A percentile compares a stretch with the other conserved stretches of the same genome.
Conservation (phyloP, 2,329 filamentous ascomycete genomes). For the Pyrenophora teres region DNA sequence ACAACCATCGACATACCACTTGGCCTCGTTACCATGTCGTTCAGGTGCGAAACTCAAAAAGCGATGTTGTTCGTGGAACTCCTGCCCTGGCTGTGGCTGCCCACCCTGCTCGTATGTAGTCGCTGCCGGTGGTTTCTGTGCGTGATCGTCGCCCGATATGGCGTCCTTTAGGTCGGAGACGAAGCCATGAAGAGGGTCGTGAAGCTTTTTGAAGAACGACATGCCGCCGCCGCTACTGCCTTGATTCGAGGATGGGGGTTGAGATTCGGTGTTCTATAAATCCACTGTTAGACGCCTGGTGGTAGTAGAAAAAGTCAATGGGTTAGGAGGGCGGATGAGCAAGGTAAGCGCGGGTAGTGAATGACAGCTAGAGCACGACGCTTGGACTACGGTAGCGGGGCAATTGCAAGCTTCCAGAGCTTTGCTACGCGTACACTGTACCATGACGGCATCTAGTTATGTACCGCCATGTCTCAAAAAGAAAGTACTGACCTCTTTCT, state of each 20-base stretch:
- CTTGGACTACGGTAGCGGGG: slow-evolving; percentile 19
- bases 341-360: slow-evolving; percentile 2
- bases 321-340: slow-evolving; percentile 1
- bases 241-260: slow-evolving; percentile 33
- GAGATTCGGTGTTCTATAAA: slow-evolving; percentile 25
- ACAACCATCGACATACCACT: slow-evolving; percentile 80
- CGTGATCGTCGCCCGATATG: slow-evolving; percentile 53
- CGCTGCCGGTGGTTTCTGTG: slow-evolving; percentile 49
- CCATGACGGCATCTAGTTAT: slow-evolving; percentile 18
- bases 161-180: slow-evolving; percentile 58
- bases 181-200: slow-evolving; percentile 57
- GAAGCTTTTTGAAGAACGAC: slow-evolving; percentile 60
- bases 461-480: slow-evolving; percentile 6
- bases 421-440: slow-evolving; percentile 16
- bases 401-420: slow-evolving; percentile 17
- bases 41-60: slow-evolving; percentile 72
- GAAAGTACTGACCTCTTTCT: slow-evolving; percentile 36
- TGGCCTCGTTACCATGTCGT: slow-evolving; percentile 71
- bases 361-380: neutral
- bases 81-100: slow-evolving; percentile 38
- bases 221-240: slow-evolving; percentile 42
- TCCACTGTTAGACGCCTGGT: neutral
- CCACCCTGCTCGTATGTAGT: slow-evolving; percentile 24
- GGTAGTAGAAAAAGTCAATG: neutral
- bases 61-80: slow-evolving; percentile 54